Conservation (phyloP, 805 yeast genomes). For the Candida mattraensis region DNA sequence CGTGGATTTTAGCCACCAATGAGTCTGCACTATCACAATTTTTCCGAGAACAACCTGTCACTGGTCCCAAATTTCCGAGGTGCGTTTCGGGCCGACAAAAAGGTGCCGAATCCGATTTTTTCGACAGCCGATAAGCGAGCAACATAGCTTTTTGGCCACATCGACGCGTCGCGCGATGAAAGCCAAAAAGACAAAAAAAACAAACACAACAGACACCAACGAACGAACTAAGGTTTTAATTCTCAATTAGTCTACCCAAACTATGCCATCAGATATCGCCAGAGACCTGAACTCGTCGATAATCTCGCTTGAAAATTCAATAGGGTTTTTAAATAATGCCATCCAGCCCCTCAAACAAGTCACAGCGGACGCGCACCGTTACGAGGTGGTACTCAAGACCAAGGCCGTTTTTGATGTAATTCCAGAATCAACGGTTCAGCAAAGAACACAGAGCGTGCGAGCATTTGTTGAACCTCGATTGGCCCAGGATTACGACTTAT, state of each 20-base stretch:
- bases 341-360: constrained; percentile 27
- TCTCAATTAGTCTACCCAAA: too few species aligned
- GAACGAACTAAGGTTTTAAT: too few species aligned
- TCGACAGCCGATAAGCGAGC: too few species aligned
- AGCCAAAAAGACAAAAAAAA: background rate
- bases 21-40: too few species aligned
- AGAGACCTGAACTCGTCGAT: constrained; percentile 20
- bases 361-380: constrained; percentile 38
- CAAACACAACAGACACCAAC: too few species aligned
- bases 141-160: too few species aligned
- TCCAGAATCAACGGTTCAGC: constrained; percentile 46
- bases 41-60: too few species aligned
- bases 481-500: constrained; percentile 28
- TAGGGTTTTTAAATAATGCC: constrained; percentile 16
- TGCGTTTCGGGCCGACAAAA: too few species aligned
- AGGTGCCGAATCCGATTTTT: too few species aligned
- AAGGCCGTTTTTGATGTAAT: constrained; percentile 49
- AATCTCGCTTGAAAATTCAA: constrained; percentile 17
- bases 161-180: background rate
- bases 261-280: constrained; percentile 14
- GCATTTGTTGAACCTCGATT: constrained; percentile 45
- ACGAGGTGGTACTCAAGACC: constrained; percentile 42
- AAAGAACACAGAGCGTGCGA: constrained; percentile 39
- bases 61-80: too few species aligned
- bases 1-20: too few species aligned